Evolutionary conservation across 2,329 filamentous ascomycete species (phyloP), one percentile per base, ranked within the genome.

Genomic region (Aspergillus niger): DNA sequence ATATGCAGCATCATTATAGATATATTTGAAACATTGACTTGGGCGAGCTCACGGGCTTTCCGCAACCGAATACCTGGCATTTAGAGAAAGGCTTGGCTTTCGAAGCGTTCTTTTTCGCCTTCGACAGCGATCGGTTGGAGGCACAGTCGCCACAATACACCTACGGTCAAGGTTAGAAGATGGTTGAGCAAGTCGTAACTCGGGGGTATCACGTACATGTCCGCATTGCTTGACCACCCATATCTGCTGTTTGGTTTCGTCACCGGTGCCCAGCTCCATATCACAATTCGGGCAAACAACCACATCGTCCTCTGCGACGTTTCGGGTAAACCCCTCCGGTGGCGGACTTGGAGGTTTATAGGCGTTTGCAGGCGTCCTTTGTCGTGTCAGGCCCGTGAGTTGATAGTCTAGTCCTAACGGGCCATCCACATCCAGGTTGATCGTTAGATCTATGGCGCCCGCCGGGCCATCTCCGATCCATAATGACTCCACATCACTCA

Each of bases 211-310:
- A 81, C 85, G 76, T 84, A 98, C 95, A 79, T 99, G 95, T 65
- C 95, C 95, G 74, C 95, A 99, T 55, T 84, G 84, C 76, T 93
- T 97, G 38, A 95, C 83, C 0, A 95, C 89, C 92, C 93, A 98
- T 63, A 98, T 94, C 69, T 97, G 90, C 71, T 91, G 88, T 76
- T 96, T 92, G 36, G 80, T 73, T 28, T 83, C 81, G 57, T 83
- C 86, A 13, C 92, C 90, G 54, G 89, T 87, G 5, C 91, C 90
- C 15, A 99, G 80, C 76, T 98, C 94, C 60, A 91, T 85, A 17
- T 90, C 88, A 69, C 95, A 99, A 60, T 91, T 91, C 0, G 94
- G 91, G 73, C 95, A 99, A 1, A 97, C 83, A 2, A 94, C 83
- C 0, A 90, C 81, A 39, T 90, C 85, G 15, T 91, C 87, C 38